Conservation (phyloP, 768 basidiomycete species). For the Boletus rex-veris region DNA sequence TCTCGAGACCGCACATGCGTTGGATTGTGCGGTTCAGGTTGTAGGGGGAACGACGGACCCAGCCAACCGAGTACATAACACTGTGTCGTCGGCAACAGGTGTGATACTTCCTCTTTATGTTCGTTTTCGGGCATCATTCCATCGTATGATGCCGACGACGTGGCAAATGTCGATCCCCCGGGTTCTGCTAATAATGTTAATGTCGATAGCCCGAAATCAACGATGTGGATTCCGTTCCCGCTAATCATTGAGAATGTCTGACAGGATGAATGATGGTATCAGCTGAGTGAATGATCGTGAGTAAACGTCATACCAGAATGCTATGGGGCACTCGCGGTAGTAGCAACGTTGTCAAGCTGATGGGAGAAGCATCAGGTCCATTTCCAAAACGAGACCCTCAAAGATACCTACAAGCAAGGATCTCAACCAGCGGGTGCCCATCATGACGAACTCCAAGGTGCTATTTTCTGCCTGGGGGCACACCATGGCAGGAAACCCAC, state of each 20-base stretch:
- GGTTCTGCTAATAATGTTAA: slow-evolving; percentile 5
- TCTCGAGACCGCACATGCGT: neutral
- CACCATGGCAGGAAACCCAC: slow-evolving; percentile 1
- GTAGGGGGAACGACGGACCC: neutral
- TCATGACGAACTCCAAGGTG: neutral
- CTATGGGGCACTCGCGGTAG: neutral
- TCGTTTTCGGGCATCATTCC: neutral
- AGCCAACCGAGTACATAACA: slow-evolving; percentile 3
- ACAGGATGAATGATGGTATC: neutral
- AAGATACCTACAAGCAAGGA: neutral
- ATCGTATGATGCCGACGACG: slow-evolving; percentile 1
- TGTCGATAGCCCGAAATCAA: slow-evolving; percentile 8
- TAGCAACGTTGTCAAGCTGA: neutral
- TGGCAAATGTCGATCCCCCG: neutral
- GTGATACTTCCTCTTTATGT: neutral
- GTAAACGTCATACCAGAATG: neutral
- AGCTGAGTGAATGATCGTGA: neutral
- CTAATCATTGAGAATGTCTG: slow-evolving; percentile 1
- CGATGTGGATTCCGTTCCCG: neutral
- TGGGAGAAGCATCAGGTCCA: neutral
- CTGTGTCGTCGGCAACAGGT: neutral
- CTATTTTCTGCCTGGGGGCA: slow-evolving; percentile 1
- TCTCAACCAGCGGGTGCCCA: neutral
- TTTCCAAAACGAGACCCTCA: neutral
- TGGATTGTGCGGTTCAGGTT: no score